Percentiles rank a stretch among this genome's conserved stretches.
Conservation (phyloP, 148 eudicot species). For the Heliosperma pusillum region DNA sequence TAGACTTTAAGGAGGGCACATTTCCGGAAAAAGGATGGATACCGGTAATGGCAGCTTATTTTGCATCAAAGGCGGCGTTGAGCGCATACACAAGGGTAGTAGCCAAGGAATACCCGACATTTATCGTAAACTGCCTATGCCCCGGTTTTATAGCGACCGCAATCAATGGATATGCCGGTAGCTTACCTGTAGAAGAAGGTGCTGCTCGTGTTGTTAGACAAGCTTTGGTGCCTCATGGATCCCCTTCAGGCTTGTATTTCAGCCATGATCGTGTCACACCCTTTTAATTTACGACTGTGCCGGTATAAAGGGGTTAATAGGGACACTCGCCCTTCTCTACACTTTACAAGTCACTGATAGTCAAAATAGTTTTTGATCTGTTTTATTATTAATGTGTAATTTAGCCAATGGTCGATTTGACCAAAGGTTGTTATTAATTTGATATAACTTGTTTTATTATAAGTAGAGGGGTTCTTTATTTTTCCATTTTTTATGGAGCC, state of each 20-base stretch:
- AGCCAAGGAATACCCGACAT: constrained; percentile 35
- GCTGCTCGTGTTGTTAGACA: constrained; percentile 35
- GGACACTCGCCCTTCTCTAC: too few species aligned
- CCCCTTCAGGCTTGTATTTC: constrained; percentile 25
- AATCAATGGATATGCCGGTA: constrained; percentile 26
- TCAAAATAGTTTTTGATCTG: too few species aligned
- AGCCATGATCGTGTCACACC: constrained; percentile 8
- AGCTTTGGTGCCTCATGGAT: constrained; percentile 35
- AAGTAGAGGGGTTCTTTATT: too few species aligned
- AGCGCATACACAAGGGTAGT: constrained; percentile 42
- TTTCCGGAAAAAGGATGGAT: constrained; percentile 29
- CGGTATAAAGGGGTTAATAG: too few species aligned
- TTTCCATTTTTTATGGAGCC: too few species aligned
- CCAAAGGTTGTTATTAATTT: too few species aligned
- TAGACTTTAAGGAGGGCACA: constrained; percentile 31
- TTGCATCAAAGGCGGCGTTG: constrained; percentile 37
- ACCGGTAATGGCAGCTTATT: constrained; percentile 18
- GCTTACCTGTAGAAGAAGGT: constrained; percentile 34
- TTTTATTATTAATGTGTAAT: too few species aligned
- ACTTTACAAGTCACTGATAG: too few species aligned
- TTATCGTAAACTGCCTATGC: constrained; percentile 40
- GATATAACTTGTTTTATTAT: too few species aligned
- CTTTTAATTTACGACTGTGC: background rate
- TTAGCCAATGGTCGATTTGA: too few species aligned
- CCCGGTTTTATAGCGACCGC: constrained; percentile 47